phyloP scores from a whole-genome alignment of 306 rosid genomes.

The Castanea mollissima region DNA sequence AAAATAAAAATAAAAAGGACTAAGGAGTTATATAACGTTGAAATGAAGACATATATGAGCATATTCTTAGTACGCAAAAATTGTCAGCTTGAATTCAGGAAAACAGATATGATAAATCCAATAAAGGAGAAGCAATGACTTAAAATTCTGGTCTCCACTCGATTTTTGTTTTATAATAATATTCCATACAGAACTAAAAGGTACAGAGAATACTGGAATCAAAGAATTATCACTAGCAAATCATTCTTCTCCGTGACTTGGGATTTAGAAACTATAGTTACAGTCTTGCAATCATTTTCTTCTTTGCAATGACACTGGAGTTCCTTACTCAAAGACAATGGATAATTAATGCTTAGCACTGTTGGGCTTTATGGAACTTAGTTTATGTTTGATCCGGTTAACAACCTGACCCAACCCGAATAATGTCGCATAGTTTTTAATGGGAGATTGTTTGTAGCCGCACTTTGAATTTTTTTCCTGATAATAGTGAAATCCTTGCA shows the following conservation, averaged over 20 bases:
- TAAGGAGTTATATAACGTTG: not conserved
- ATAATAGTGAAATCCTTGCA: no score
- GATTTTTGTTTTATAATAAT: not conserved
- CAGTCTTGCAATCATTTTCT: slow-evolving; percentile 68
- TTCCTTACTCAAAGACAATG: no score
- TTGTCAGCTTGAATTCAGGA: not conserved
- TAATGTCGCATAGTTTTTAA: no score
- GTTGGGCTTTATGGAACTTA: no score
- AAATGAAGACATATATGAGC: slow-evolving; percentile 30
- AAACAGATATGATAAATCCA: not conserved
- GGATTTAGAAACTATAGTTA: slow-evolving; percentile 51
- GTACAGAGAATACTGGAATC: slow-evolving; percentile 21
- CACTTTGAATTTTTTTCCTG: no score
- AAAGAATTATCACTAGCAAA: slow-evolving; percentile 19
- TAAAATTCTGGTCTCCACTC: not conserved
- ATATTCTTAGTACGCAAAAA: not conserved
- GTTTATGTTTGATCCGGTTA: no score
- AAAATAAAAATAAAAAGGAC: not conserved
- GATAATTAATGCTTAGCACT: no score
- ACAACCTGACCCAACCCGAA: no score
- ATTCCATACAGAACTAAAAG: no score
- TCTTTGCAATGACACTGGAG: slow-evolving; percentile 41
- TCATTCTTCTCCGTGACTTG: slow-evolving; percentile 49
- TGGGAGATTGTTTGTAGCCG: no score
- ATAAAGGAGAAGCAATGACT: not conserved